These are phyloP conservation scores for Malbranchea cinnamomea DNA, from an alignment of 2,329 filamentous ascomycete species.

Conservation along the genomic window DNA sequence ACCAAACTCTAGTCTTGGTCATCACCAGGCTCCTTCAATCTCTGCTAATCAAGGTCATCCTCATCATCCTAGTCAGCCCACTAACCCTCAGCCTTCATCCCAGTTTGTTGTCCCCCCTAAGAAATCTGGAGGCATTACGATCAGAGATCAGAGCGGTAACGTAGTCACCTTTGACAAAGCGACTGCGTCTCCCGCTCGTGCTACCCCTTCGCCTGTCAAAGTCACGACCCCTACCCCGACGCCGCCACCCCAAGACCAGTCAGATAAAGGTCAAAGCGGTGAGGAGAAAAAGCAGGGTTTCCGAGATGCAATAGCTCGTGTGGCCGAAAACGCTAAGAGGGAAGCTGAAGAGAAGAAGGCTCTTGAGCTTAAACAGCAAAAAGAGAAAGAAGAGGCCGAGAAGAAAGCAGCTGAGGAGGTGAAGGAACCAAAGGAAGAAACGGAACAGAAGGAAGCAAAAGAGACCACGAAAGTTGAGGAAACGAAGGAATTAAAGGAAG, in stretches of 20 bases:
- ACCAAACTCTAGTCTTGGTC: slow-evolving; percentile 44
- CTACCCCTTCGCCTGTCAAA: slow-evolving; percentile 41
- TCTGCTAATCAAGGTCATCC: slow-evolving; percentile 21
- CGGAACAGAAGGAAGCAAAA: slow-evolving; percentile 11
- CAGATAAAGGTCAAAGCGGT: slow-evolving; percentile 58
- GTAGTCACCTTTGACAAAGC: slow-evolving; percentile 57
- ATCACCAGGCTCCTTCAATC: slow-evolving; percentile 36
- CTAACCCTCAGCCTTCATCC: slow-evolving; percentile 46
- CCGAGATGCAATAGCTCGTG: slow-evolving; percentile 32
- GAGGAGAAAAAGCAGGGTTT: slow-evolving; percentile 75
- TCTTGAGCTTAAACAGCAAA: slow-evolving; percentile 9
- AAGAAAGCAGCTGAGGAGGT: slow-evolving; percentile 8
- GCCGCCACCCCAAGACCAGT: slow-evolving; percentile 53
- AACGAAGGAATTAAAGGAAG: slow-evolving; percentile 14
- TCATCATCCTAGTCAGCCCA: slow-evolving; percentile 39
- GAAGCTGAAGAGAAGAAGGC: slow-evolving; percentile 14
- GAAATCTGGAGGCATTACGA: slow-evolving; percentile 63
- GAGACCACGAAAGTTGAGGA: slow-evolving; percentile 12
- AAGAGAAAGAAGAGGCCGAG: slow-evolving; percentile 16
- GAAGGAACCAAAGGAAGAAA: slow-evolving; percentile 14
- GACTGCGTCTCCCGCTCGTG: slow-evolving; percentile 44
- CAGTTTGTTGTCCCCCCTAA: slow-evolving; percentile 47
- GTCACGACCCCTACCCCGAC: slow-evolving; percentile 53
- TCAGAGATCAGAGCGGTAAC: slow-evolving; percentile 72
- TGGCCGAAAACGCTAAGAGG: slow-evolving; percentile 17